phyloP scores from a whole-genome alignment of 2,329 filamentous ascomycete species.

The Fusarium setosum region DNA sequence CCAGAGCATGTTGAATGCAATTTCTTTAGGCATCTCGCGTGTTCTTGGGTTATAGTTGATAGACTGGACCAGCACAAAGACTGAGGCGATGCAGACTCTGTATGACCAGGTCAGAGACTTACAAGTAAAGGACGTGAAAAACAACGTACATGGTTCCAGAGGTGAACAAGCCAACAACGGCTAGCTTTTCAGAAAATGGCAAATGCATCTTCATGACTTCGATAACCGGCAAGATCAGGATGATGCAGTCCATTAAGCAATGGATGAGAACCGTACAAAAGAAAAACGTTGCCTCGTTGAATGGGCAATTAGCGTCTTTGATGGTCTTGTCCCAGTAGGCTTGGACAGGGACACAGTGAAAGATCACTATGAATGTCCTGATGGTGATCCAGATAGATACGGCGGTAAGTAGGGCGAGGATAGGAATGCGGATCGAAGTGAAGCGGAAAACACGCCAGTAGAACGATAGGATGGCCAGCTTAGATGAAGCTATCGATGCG shows the following conservation, averaged over 20 bases:
- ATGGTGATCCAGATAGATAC: conserved; percentile 42
- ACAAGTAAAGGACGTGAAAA: too few species aligned
- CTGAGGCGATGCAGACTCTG: conserved; percentile 43
- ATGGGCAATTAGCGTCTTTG: conserved; percentile 37
- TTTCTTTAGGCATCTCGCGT: conserved; percentile 34
- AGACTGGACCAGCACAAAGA: conserved; percentile 36
- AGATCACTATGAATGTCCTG: conserved; percentile 47
- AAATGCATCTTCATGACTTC: conserved; percentile 44
- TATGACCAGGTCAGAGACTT: neutral
- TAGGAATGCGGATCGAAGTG: conserved; percentile 42
- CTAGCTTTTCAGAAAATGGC: conserved; percentile 37
- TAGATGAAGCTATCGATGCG: conserved; percentile 41
- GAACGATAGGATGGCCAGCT: conserved; percentile 43
- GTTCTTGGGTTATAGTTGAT: conserved; percentile 25
- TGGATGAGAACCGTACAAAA: conserved; percentile 47
- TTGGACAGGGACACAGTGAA: conserved; percentile 48
- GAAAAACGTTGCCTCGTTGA: conserved; percentile 47
- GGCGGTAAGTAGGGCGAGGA: conserved; percentile 33
- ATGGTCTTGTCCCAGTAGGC: conserved; percentile 47
- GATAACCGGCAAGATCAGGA: conserved; percentile 43
- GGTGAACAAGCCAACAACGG: conserved; percentile 40
- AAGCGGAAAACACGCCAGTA: conserved; percentile 46
- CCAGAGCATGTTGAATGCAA: conserved; percentile 40
- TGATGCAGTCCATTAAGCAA: conserved; percentile 44
- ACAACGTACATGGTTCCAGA: conserved; percentile 40